Conservation (phyloP, 108 stramenopile genomes). For the Stephanodiscus minutulus region DNA sequence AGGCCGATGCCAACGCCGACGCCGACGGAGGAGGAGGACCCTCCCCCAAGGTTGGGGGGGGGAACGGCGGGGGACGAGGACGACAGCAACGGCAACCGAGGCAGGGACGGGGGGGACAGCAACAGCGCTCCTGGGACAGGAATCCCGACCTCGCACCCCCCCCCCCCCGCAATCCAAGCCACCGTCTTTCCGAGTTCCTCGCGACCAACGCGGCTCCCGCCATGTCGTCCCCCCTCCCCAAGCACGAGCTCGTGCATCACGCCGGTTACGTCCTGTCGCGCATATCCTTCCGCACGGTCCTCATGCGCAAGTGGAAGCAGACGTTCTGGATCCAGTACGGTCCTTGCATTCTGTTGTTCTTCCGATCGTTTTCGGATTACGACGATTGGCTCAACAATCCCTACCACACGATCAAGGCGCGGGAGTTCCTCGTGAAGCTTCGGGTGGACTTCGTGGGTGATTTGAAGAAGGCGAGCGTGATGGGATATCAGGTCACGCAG, state of each 20-base stretch:
- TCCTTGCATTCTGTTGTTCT: constrained; percentile 78
- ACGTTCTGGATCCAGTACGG: constrained; percentile 89
- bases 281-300: constrained; percentile 87
- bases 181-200: constrained; percentile 46
- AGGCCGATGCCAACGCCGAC: constrained; percentile 3
- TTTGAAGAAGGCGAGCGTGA: constrained; percentile 81
- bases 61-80: neutral
- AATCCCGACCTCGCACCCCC: constrained; percentile 47
- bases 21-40: neutral
- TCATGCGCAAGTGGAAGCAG: constrained; percentile 92
- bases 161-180: constrained; percentile 40
- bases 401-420: constrained; percentile 71
- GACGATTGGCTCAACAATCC: constrained; percentile 91
- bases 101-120: too few relatives aligned
- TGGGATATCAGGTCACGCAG: constrained; percentile 88
- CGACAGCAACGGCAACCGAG: neutral
- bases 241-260: constrained; percentile 65
- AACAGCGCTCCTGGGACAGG: constrained; percentile 3
- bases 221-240: constrained; percentile 69
- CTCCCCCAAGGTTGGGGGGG: constrained; percentile 6
- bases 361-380: constrained; percentile 73
- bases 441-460: constrained; percentile 89
- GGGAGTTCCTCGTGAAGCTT: constrained; percentile 86
- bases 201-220: constrained; percentile 48
- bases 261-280: constrained; percentile 81